phyloP scores from a whole-genome alignment of 148 eudicot genomes.

The Camellia japonica region DNA sequence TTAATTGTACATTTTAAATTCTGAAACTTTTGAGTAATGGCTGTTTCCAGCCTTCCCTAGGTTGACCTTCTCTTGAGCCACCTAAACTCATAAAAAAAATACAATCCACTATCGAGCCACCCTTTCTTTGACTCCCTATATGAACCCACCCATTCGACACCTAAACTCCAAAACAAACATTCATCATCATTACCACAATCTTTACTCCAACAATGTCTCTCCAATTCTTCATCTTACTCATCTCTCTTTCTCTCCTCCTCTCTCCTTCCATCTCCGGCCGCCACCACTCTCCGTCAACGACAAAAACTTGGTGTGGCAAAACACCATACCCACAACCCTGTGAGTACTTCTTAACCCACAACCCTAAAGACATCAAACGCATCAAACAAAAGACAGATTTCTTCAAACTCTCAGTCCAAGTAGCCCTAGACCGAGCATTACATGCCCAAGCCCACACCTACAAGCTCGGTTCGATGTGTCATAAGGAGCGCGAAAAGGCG shows the following conservation, averaged over 20 bases:
- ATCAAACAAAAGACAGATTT: constrained; percentile 47
- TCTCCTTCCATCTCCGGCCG: constrained; percentile 13
- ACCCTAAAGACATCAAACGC: constrained; percentile 24
- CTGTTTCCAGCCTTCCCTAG: too few species aligned
- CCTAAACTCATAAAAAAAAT: too few species aligned
- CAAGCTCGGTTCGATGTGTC: constrained; percentile 36
- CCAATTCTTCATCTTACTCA: neutral
- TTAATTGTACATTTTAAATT: too few species aligned
- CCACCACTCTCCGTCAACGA: neutral
- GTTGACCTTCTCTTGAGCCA: too few species aligned
- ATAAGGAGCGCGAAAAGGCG: constrained; percentile 41
- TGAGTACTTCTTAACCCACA: constrained; percentile 39
- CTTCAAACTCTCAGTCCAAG: constrained; percentile 31
- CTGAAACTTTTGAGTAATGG: too few species aligned
- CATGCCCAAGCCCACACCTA: constrained; percentile 26
- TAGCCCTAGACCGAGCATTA: constrained; percentile 42
- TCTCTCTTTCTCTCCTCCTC: constrained; percentile 2
- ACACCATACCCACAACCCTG: constrained; percentile 73
- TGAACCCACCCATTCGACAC: neutral
- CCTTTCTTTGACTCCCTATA: too few species aligned
- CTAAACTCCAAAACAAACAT: too few species aligned
- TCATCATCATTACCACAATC: neutral
- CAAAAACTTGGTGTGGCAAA: constrained; percentile 52
- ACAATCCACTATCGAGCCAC: too few species aligned
- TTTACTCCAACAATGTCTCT: constrained; percentile 4